A percentile compares a stretch with the other conserved stretches of the same genome.
Evolutionary conservation across 208 protist genomes (phyloP).

Genomic region (Lotmaria passim): DNA sequence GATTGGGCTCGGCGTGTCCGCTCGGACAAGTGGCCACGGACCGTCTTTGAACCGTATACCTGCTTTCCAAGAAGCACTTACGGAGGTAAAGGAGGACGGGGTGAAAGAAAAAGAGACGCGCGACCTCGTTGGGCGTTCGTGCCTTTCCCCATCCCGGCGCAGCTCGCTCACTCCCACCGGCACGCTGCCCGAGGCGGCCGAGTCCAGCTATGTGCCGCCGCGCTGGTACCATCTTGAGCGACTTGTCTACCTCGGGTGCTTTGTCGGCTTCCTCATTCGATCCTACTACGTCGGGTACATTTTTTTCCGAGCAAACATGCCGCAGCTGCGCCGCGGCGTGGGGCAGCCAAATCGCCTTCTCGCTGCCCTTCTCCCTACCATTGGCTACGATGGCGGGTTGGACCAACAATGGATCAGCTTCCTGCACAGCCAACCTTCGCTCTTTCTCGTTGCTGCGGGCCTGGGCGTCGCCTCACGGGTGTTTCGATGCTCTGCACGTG

Average conservation of each 20-base stretch:
- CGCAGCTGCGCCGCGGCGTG: conserved; percentile 6
- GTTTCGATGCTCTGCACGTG: neutral
- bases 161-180: neutral
- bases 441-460: conserved; percentile 16
- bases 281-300: conserved; percentile 9
- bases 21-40: too few relatives aligned
- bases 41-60: neutral
- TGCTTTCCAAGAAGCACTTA: neutral
- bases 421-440: conserved; percentile 20
- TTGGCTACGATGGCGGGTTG: conserved; percentile 24
- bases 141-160: neutral
- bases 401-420: conserved; percentile 38
- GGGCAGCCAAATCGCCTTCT: conserved; percentile 5
- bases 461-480: conserved; percentile 16
- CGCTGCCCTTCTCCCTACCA: conserved; percentile 7
- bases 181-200: neutral
- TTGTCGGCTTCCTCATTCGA: conserved; percentile 19
- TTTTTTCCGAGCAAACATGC: conserved; percentile 13
- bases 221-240: conserved; percentile 8
- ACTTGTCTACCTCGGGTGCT: conserved; percentile 10
- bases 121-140: too few relatives aligned
- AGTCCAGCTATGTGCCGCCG: conserved; percentile 14
- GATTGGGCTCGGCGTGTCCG: too few relatives aligned
- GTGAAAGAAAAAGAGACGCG: too few relatives aligned
- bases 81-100: too few relatives aligned